phyloP scores from a whole-genome alignment of 2,329 filamentous ascomycete genomes.

The Hirsutella rhossiliensis region DNA sequence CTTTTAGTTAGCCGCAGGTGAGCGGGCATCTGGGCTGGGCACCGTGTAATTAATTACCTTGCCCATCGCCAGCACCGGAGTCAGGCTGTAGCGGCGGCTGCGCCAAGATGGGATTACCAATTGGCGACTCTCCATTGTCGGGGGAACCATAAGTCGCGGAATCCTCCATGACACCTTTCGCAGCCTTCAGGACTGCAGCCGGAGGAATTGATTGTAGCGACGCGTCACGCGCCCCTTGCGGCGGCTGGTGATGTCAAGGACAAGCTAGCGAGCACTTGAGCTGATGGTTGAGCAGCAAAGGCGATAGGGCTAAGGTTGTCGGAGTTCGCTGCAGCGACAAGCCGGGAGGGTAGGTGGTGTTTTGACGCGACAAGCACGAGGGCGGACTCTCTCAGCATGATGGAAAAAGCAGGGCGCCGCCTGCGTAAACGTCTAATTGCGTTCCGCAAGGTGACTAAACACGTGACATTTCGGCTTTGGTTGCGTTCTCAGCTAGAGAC shows the following conservation, averaged over 20 bases:
- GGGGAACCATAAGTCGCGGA: slow-evolving; percentile 45
- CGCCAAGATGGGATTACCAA: slow-evolving; percentile 42
- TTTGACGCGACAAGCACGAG: no score
- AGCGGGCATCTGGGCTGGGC: neutral
- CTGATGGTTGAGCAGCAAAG: no score
- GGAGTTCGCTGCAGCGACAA: no score
- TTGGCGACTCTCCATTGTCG: slow-evolving; percentile 41
- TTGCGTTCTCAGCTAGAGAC: no score
- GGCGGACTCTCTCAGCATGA: no score
- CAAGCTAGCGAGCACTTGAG: no score
- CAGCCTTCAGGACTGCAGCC: neutral
- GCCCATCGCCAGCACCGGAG: slow-evolving; percentile 22
- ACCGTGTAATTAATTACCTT: slow-evolving; percentile 29
- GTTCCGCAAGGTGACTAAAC: no score
- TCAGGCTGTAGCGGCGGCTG: slow-evolving; percentile 41
- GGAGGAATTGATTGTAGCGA: slow-evolving; percentile 4
- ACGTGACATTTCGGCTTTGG: no score
- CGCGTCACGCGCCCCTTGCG: slow-evolving; percentile 5
- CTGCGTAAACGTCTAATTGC: no score
- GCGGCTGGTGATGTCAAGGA: neutral
- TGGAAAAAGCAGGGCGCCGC: no score
- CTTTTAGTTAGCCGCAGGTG: neutral
- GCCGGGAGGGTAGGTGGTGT: no score
- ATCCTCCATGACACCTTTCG: slow-evolving; percentile 41
- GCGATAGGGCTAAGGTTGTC: no score